phyloP scores from a whole-genome alignment of 495 filamentous ascomycete species.

The Bryoglossum gracile region DNA sequence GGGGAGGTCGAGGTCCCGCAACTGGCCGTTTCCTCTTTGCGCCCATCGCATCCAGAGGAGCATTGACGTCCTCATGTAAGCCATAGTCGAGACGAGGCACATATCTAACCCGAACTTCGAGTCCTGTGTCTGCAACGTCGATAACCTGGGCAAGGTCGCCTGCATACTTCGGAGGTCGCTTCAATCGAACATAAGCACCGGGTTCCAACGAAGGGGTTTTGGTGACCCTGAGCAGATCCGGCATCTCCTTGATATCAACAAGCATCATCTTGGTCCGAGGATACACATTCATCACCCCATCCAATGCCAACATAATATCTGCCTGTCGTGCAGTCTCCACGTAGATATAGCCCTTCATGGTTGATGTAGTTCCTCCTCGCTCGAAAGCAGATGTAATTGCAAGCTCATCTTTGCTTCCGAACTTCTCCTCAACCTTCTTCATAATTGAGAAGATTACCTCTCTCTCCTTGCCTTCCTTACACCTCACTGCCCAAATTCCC shows the following conservation, averaged over 20 bases:
- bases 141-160: slow-evolving; percentile 91
- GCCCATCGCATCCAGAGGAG: slow-evolving; percentile 40
- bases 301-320: slow-evolving; percentile 73
- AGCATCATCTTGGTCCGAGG: slow-evolving; percentile 73
- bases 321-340: slow-evolving; percentile 81
- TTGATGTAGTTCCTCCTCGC: slow-evolving; percentile 58
- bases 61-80: slow-evolving; percentile 65
- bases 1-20: slow-evolving; percentile 65
- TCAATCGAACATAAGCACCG: slow-evolving; percentile 87
- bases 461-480: slow-evolving; percentile 89
- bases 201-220: slow-evolving; percentile 82
- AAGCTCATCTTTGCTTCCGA: slow-evolving; percentile 64
- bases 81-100: slow-evolving; percentile 93
- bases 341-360: slow-evolving; percentile 92
- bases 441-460: slow-evolving; percentile 81
- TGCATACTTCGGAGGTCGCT: slow-evolving; percentile 69
- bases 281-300: slow-evolving; percentile 80
- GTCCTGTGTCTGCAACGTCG: slow-evolving; percentile 85
- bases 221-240: slow-evolving; percentile 81
- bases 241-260: slow-evolving; percentile 96
- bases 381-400: slow-evolving; percentile 86
- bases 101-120: slow-evolving; percentile 76
- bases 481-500: slow-evolving; percentile 89
- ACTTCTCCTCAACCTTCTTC: slow-evolving; percentile 75
- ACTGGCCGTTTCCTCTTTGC: slow-evolving; percentile 69